Evolutionary conservation across 495 filamentous ascomycete genomes (phyloP), one percentile per base, ranked within the genome.

Genomic region (Aspergillus indologenus): DNA sequence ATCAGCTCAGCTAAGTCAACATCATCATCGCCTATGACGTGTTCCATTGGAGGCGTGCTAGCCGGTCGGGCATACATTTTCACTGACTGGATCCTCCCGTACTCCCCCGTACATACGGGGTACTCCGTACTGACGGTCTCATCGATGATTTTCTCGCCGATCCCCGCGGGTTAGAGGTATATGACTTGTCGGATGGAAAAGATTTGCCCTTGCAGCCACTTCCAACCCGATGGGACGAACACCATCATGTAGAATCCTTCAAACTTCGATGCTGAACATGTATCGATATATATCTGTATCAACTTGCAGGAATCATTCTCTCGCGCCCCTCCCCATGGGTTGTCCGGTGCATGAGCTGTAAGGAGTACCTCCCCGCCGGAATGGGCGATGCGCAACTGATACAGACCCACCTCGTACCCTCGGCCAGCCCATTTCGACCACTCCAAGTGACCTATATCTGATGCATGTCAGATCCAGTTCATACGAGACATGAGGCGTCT

Each of bases 31-130:
- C 4, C 26, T 9, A 50, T 50, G 47, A 50, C 47, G 47, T 50
- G 47, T 50, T 15, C 47, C 4, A 26, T 9, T 40, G 7, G 15
- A 14, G 47, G 3, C 22, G 22, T 19, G 48, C 48, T 31, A 11
- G 48, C 23, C 48, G 23, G 26, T 51, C 48, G 48, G 48, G 48
- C 48, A 31, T 51, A 51, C 29, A 31, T 23, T 49, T n/a, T n/a
- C n/a, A n/a, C 20, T 20, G n/a, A 26, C 17, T 9, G 48, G 12
- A 11, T 50, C 11, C 17, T 50, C 14, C 31, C 23, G 12, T 8
- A 17, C 24, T n/a, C 21, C 20, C n/a, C n/a, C n/a, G n/a, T n/a
- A n/a, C n/a, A n/a, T n/a, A n/a, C n/a, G n/a, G n/a, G n/a, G n/a
- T n/a, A n/a, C n/a, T n/a, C n/a, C n/a, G n/a, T n/a, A n/a, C n/a